Base-by-base conservation (phyloP, 441 rosid species). In the Melianthus villosus region DNA sequence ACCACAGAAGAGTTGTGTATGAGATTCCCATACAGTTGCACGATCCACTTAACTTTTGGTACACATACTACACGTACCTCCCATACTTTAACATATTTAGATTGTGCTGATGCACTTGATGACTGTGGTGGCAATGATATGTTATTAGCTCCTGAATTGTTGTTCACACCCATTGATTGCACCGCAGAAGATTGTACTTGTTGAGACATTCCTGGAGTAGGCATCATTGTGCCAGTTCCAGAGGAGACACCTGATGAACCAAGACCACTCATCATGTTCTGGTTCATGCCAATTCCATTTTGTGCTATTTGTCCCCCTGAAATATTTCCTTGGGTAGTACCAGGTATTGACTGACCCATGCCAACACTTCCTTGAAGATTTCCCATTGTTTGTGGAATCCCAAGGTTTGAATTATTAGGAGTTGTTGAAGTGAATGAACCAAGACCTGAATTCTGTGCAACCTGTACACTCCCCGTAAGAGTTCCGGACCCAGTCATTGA, bases 31-130 rank as follows among this genome's bases (percentile, higher is more conserved):
- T n/a, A n/a, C n/a, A n/a, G n/a, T n/a, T n/a, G n/a, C n/a, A n/a
- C n/a, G n/a, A n/a, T n/a, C n/a, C n/a, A n/a, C n/a, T n/a, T n/a
- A n/a, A n/a, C n/a, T n/a, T n/a, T n/a, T n/a, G n/a, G n/a, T 7
- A 15, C 7, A 46, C 7, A 27, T 4, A 11, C 4, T 12, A 35
- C 9, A 56, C 67, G 59, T 69, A 78, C 95, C 92, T 89, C 96
- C 98, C 96, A 84, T 49, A 89, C 80, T 70, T 69, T 89, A 6
- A 84, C 72, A 57, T 89, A 89, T 72, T 84, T 89, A 42, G 86
- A 66, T 53, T 83, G 92, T 32, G 81, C 55, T 44, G 74, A 31
- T 50, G 79, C 62, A 48, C 69, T 68, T 34, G 92, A 49, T 6
- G 79, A 50, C 59, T 63, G 89, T 54, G 80, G 95, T 26, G 94